Conservation (phyloP, 345 rosid genomes). For the Diplotaxis tenuifolia region DNA sequence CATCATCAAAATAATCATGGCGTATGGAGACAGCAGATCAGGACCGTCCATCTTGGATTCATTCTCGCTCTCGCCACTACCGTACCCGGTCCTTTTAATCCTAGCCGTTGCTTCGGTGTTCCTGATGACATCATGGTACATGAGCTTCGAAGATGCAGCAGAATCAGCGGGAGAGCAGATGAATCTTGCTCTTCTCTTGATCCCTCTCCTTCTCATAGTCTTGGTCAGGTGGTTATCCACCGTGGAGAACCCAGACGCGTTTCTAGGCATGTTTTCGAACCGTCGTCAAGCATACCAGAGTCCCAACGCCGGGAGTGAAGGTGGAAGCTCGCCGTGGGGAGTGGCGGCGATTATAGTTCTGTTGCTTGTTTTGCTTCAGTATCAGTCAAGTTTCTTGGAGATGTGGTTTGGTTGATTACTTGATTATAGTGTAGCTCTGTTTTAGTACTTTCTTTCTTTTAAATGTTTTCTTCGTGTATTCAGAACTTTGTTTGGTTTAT, state of each 20-base stretch:
- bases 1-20: conserved; percentile 31
- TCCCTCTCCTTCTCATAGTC: conserved; percentile 53
- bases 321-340: conserved; percentile 91
- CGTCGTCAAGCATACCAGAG: conserved; percentile 42
- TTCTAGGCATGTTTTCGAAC: conserved; percentile 49
- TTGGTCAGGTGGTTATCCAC: conserved; percentile 68
- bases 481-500: not conserved
- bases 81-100: conserved; percentile 78
- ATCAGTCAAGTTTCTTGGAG: conserved; percentile 68
- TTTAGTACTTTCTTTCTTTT: not conserved
- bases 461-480: not conserved
- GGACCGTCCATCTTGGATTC: conserved; percentile 57
- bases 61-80: conserved; percentile 73
- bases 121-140: conserved; percentile 63
- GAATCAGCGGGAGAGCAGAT: conserved; percentile 55
- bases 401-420: conserved; percentile 47
- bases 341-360: conserved; percentile 83
- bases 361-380: conserved; percentile 65
- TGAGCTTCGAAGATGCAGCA: conserved; percentile 54
- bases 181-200: conserved; percentile 57
- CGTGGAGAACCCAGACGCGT: conserved; percentile 53
- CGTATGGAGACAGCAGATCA: conserved; percentile 43
- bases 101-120: conserved; percentile 56
- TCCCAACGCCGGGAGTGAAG: conserved; percentile 58
- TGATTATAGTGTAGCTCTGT: not conserved